These are phyloP conservation scores for Sclerotinia spermophila DNA, from an alignment of 2,329 filamentous ascomycete species.

Conservation along the genomic window DNA sequence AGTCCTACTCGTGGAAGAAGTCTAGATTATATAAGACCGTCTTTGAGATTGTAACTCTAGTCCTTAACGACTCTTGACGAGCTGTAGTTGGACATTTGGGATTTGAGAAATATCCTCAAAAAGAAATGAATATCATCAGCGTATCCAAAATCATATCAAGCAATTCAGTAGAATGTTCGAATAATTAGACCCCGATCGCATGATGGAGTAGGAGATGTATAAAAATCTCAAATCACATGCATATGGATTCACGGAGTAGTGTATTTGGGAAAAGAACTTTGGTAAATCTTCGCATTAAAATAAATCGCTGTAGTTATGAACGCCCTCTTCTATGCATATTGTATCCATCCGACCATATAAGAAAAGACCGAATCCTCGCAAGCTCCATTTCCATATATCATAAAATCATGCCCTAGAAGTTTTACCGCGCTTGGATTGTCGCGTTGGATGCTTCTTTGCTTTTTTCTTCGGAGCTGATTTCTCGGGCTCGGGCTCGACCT, in stretches of 20 bases:
- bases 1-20: neutral
- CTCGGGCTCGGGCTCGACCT: neutral
- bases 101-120: neutral
- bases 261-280: neutral
- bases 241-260: neutral
- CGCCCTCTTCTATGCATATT: slow-evolving; percentile 6
- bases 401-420: neutral
- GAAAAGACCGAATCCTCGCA: slow-evolving; percentile 1
- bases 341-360: slow-evolving; percentile 4
- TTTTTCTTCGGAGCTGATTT: slow-evolving; percentile 3
- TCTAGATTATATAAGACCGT: neutral
- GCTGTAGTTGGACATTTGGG: neutral
- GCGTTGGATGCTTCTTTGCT: neutral
- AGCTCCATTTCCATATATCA: slow-evolving; percentile 9
- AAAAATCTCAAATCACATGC: neutral
- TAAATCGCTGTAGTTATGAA: neutral
- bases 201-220: neutral
- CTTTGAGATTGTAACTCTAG: neutral
- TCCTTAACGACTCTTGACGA: too few species aligned
- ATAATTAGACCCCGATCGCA: neutral
- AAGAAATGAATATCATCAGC: neutral
- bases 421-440: slow-evolving; percentile 12
- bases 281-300: neutral
- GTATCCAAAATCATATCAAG: neutral
- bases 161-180: neutral